A percentile compares a stretch with the other conserved stretches of the same genome.
Evolutionary conservation across 2,329 filamentous ascomycete genomes (phyloP).

Genomic region (Pseudogymnoascus sp.): DNA sequence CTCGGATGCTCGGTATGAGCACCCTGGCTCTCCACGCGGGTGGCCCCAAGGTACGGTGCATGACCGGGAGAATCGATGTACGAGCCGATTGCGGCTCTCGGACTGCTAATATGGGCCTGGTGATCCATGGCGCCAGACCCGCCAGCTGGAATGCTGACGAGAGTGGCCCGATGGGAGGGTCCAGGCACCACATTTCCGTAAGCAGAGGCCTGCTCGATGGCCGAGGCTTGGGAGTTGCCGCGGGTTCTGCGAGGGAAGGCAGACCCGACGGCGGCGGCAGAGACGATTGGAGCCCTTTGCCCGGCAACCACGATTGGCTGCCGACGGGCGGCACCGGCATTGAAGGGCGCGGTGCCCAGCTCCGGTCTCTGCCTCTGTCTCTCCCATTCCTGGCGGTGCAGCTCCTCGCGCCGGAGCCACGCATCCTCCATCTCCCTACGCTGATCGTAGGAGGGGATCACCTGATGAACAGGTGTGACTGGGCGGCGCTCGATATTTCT

Average conservation of each 20-base stretch:
- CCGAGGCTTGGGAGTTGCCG: not conserved
- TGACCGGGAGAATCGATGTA: not conserved
- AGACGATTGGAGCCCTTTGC: not conserved
- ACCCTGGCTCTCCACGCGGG: not conserved
- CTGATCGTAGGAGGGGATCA: slow-evolving; percentile 1
- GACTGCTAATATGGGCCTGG: not conserved
- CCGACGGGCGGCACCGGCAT: not conserved
- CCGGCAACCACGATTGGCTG: not conserved
- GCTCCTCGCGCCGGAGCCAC: slow-evolving; percentile 8
- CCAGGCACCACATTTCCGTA: slow-evolving; percentile 5
- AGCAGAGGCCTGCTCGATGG: slow-evolving; percentile 3
- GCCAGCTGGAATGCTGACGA: slow-evolving; percentile 4
- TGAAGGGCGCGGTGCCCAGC: not conserved
- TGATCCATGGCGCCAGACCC: not conserved
- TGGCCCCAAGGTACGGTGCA: not conserved
- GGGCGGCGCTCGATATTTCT: not conserved
- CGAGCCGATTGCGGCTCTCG: not conserved
- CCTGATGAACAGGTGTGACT: not conserved
- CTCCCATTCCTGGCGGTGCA: not conserved
- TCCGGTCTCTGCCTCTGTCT: not conserved
- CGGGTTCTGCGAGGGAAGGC: not conserved
- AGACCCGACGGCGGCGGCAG: not conserved
- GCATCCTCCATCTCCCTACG: not conserved
- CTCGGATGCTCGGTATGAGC: not conserved
- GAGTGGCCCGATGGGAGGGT: not conserved